Conservation (phyloP, 1,139 yeast genomes). For the Taiozyma sp. region DNA sequence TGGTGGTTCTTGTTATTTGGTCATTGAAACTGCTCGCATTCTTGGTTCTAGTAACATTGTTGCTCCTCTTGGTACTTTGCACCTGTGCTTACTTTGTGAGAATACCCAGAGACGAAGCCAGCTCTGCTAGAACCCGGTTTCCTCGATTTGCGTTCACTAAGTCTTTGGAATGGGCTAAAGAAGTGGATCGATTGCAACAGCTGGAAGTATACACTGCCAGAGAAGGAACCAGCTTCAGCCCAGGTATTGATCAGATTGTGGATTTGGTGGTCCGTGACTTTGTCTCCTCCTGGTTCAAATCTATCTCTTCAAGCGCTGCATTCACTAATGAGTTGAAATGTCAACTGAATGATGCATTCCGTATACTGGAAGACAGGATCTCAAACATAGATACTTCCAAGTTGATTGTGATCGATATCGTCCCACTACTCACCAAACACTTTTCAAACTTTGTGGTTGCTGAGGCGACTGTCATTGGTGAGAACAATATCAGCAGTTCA, state of each 20-base stretch:
- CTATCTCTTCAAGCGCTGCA: conserved; percentile 35
- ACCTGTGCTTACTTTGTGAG: conserved; percentile 4
- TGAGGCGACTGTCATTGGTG: conserved; percentile 36
- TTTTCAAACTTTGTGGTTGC: conserved; percentile 49
- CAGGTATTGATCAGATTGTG: conserved; percentile 47
- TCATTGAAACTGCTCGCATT: background rate
- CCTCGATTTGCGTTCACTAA: conserved; percentile 29
- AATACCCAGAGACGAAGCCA: conserved; percentile 9
- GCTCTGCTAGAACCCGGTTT: conserved; percentile 8
- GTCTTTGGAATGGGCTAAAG: conserved; percentile 27
- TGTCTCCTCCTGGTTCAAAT: conserved; percentile 55
- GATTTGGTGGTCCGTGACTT: conserved; percentile 53
- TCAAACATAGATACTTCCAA: conserved; percentile 47
- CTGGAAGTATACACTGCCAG: conserved; percentile 2
- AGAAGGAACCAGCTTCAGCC: conserved; percentile 31
- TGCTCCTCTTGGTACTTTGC: background rate
- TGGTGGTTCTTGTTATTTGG: background rate
- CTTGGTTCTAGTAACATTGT: background rate
- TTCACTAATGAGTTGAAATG: conserved; percentile 51
- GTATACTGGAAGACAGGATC: conserved; percentile 37
- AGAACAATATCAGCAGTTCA: conserved; percentile 31
- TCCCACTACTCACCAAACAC: conserved; percentile 69
- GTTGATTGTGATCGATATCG: conserved; percentile 47
- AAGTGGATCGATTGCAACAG: conserved; percentile 13
- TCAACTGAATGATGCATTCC: conserved; percentile 41